These are phyloP conservation scores for Amorphotheca resinae DNA, from an alignment of 495 filamentous ascomycete species.

Conservation along the genomic window DNA sequence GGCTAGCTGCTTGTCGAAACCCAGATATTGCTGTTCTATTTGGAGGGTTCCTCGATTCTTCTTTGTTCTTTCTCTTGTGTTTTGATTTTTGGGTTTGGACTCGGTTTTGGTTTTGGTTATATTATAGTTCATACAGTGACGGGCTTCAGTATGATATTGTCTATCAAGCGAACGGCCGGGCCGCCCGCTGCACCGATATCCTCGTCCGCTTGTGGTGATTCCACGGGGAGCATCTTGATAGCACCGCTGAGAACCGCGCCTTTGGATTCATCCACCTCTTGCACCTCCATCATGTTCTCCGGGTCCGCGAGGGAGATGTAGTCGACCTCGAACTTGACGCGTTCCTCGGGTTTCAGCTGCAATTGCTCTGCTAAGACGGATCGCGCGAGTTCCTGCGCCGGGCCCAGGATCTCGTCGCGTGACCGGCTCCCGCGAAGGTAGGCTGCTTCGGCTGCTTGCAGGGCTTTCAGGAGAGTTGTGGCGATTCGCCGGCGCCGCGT, in stretches of 20 bases:
- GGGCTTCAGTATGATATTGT: constrained; percentile 72
- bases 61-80: no score
- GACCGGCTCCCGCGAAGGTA: constrained; percentile 45
- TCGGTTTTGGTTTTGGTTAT: no score
- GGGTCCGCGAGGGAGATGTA: constrained; percentile 84
- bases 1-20: no score
- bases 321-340: constrained; percentile 70
- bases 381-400: constrained; percentile 43
- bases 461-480: constrained; percentile 51
- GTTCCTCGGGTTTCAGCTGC: constrained; percentile 42
- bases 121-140: constrained; percentile 4
- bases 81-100: no score
- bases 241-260: constrained; percentile 84
- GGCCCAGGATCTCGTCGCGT: constrained; percentile 52
- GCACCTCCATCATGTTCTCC: constrained; percentile 64
- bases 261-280: constrained; percentile 44
- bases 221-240: constrained; percentile 75
- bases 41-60: no score
- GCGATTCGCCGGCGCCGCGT: constrained; percentile 56
- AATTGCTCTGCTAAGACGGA: constrained; percentile 47
- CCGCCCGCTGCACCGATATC: constrained; percentile 58
- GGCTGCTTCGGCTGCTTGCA: constrained; percentile 55
- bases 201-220: constrained; percentile 53
- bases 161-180: constrained; percentile 71
- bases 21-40: no score